A percentile compares a stretch with the other conserved stretches of the same genome.
Evolutionary conservation across 2,329 filamentous ascomycete species (phyloP).

Genomic region (Neophaeococcomyces aloes): DNA sequence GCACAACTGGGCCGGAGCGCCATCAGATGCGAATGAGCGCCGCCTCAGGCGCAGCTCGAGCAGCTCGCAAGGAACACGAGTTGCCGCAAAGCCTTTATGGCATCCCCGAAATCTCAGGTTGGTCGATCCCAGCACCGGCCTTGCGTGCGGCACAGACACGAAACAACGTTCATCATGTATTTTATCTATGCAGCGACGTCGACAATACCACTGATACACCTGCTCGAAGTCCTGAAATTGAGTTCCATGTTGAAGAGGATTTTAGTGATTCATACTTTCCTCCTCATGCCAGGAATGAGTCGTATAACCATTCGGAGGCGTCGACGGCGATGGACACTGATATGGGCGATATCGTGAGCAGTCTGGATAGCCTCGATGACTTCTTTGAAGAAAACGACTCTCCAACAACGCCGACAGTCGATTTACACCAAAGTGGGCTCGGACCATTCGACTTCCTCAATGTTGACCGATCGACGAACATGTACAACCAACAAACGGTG

Average conservation of each 20-base stretch:
- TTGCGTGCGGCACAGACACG: constrained; percentile 78
- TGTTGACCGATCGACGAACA: constrained; percentile 63
- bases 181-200: constrained; percentile 77
- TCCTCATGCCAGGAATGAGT: constrained; percentile 62
- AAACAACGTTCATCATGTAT: constrained; percentile 87
- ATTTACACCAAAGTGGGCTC: background rate
- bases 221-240: constrained; percentile 70
- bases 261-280: constrained; percentile 67
- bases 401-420: constrained; percentile 52
- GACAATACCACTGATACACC: constrained; percentile 51
- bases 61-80: constrained; percentile 87
- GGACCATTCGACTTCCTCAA: background rate
- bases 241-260: constrained; percentile 86
- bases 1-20: constrained; percentile 81
- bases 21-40: constrained; percentile 97
- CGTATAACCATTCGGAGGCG: constrained; percentile 78
- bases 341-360: constrained; percentile 71
- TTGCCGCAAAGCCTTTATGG: constrained; percentile 90
- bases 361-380: constrained; percentile 67
- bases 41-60: constrained; percentile 75
- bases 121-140: constrained; percentile 89
- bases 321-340: constrained; percentile 44
- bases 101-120: constrained; percentile 88
- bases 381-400: constrained; percentile 68
- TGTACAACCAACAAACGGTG: constrained; percentile 88